A percentile compares a stretch with the other conserved stretches of the same genome.
Conservation (phyloP, 2,329 filamentous ascomycete genomes). For the Exophiala aquamarina region DNA sequence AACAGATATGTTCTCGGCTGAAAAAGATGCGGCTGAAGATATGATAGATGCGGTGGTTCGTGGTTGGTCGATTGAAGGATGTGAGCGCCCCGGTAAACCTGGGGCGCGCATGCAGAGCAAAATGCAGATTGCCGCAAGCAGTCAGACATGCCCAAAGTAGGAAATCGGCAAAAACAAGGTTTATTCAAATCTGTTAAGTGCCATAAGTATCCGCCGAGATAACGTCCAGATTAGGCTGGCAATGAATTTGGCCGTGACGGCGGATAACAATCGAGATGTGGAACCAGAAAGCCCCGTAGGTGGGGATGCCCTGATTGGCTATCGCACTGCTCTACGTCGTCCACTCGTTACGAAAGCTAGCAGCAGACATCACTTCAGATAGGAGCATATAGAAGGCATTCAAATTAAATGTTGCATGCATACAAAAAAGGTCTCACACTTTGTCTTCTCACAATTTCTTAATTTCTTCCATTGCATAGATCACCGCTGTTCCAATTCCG, state of each 20-base stretch:
- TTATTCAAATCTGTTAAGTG: neutral
- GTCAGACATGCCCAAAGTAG: neutral
- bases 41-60: constrained; percentile 1
- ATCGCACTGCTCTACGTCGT: neutral
- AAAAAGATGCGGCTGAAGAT: neutral
- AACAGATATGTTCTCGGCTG: neutral
- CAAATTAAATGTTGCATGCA: neutral
- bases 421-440: neutral
- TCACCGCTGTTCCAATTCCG: constrained; percentile 1
- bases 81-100: neutral
- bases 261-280: constrained; percentile 6
- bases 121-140: too few relatives aligned
- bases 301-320: constrained; percentile 5
- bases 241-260: constrained; percentile 2
- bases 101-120: too few relatives aligned
- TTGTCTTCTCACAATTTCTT: neutral
- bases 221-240: constrained; percentile 4
- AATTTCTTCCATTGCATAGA: neutral
- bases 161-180: neutral
- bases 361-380: constrained; percentile 1
- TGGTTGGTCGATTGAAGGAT: neutral
- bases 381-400: constrained; percentile 2
- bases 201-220: neutral
- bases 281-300: neutral
- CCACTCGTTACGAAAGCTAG: constrained; percentile 1